Evolutionary conservation across 257 asterid species (phyloP).

Genomic region (Knoxia roxburghii): DNA sequence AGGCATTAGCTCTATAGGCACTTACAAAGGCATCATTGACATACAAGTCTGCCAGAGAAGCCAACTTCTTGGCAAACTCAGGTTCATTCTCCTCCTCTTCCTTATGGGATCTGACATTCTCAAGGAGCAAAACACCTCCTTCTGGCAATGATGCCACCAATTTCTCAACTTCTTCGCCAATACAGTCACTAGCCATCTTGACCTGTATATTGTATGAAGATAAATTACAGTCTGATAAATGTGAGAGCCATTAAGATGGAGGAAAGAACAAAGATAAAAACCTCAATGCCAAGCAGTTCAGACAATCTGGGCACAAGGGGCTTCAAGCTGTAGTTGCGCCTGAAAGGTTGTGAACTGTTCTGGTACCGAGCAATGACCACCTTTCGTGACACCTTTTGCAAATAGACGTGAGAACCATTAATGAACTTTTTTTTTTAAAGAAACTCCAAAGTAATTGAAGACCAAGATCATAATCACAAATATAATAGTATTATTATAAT

Average conservation of each 20-base stretch:
- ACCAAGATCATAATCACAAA: no score
- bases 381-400: no score
- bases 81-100: conserved; percentile 59
- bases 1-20: conserved; percentile 63
- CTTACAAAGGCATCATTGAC: conserved; percentile 89
- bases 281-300: conserved; percentile 75
- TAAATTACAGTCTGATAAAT: no score
- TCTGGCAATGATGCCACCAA: conserved; percentile 62
- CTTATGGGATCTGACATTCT: conserved; percentile 61
- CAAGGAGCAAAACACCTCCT: conserved; percentile 74
- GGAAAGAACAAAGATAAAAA: conserved; percentile 9
- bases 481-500: no score
- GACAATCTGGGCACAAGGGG: conserved; percentile 84
- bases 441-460: no score
- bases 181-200: conserved; percentile 71
- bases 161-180: conserved; percentile 74
- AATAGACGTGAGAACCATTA: no score
- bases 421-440: no score
- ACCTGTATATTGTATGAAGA: no score
- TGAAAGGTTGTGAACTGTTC: conserved; percentile 90
- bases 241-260: not conserved
- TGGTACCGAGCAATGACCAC: conserved; percentile 24
- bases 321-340: conserved; percentile 89
- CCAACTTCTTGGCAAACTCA: conserved; percentile 52
- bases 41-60: conserved; percentile 45